phyloP scores from a whole-genome alignment of 73 alveolate genomes.

The Effrenium voratum region DNA sequence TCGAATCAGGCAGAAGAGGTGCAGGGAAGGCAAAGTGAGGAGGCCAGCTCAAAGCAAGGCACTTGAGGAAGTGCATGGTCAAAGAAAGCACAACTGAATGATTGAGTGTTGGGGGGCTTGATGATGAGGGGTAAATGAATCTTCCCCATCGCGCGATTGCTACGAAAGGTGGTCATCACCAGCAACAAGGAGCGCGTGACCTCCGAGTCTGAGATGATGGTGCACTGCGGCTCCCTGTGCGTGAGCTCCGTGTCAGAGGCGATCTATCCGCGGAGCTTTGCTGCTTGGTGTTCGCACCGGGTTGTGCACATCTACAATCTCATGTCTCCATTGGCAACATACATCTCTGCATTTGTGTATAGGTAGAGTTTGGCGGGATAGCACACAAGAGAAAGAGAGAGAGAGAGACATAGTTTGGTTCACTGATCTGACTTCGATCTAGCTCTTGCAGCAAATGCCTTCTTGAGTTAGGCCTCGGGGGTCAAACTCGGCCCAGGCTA shows the following conservation, averaged over 20 bases:
- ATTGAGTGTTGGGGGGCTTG: background rate
- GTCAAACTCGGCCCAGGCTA: background rate
- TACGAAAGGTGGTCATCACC: constrained; percentile 66
- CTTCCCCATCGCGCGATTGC: background rate
- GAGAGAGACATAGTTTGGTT: background rate
- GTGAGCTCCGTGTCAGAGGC: constrained; percentile 44
- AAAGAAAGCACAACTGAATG: background rate
- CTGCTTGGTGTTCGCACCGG: background rate
- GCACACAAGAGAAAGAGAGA: background rate
- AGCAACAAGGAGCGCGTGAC: constrained; percentile 87
- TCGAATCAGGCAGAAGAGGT: too few relatives aligned
- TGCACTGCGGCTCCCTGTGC: constrained; percentile 55
- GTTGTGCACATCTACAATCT: background rate
- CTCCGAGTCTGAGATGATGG: constrained; percentile 50
- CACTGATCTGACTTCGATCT: background rate
- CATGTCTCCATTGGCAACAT: too few relatives aligned
- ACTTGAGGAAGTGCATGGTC: background rate
- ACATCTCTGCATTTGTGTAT: too few relatives aligned
- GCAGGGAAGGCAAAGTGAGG: too few relatives aligned
- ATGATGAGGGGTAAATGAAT: too few relatives aligned
- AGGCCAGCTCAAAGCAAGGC: too few relatives aligned
- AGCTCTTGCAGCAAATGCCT: background rate
- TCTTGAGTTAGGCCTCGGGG: too few relatives aligned
- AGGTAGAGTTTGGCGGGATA: too few relatives aligned
- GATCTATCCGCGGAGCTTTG: constrained; percentile 4